These are phyloP conservation scores for Tuber aestivum DNA, from an alignment of 495 filamentous ascomycete genomes.

Conservation along the genomic window DNA sequence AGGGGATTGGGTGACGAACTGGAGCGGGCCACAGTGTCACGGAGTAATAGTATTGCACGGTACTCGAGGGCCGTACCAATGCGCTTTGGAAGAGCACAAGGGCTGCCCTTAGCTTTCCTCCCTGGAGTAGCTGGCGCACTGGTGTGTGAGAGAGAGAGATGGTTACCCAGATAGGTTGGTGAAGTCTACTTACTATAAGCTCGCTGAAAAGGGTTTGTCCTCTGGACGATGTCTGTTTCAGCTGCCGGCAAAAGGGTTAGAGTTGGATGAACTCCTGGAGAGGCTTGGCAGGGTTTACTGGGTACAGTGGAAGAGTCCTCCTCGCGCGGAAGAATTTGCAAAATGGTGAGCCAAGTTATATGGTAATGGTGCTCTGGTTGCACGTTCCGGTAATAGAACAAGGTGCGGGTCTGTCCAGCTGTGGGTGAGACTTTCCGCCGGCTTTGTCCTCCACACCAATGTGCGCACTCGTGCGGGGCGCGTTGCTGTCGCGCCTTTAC, in stretches of 20 bases:
- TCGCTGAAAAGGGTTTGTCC: neutral
- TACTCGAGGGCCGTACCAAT: neutral
- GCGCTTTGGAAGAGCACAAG: neutral
- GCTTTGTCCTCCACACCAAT: constrained; percentile 19
- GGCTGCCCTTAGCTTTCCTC: neutral
- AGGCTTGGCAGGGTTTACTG: neutral
- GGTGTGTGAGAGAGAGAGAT: neutral
- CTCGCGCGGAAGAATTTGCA: neutral
- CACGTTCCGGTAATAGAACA: constrained; percentile 1
- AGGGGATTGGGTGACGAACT: constrained; percentile 1
- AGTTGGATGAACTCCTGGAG: neutral
- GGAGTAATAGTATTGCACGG: neutral
- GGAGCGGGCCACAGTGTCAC: neutral
- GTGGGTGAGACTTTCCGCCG: constrained; percentile 22
- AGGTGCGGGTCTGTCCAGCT: constrained; percentile 12
- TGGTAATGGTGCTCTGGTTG: neutral
- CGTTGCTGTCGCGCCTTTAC: constrained; percentile 5
- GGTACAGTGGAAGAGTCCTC: neutral
- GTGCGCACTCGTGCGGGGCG: constrained; percentile 23
- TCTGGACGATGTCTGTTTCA: neutral
- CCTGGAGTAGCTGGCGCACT: neutral
- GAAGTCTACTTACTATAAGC: constrained; percentile 1
- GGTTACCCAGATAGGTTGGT: neutral
- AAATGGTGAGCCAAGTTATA: neutral
- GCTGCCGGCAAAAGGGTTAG: neutral